Evolutionary conservation across 2,329 filamentous ascomycete genomes (phyloP).

Genomic region (Amauroascus verrucosus): DNA sequence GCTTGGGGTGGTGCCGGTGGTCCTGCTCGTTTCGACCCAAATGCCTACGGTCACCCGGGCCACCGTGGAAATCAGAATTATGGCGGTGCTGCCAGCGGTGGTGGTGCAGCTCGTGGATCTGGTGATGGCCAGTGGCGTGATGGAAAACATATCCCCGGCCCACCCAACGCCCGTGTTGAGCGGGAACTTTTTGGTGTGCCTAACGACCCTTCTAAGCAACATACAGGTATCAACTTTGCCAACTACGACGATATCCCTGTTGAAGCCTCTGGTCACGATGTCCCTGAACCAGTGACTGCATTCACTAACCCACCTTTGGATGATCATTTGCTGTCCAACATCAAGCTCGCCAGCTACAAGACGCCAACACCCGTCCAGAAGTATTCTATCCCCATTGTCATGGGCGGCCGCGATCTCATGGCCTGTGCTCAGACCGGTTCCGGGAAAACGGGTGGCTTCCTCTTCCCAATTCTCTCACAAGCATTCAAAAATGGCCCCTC

Average conservation of each 20-base stretch:
- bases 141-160: constrained; percentile 89
- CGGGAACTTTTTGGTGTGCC: constrained; percentile 86
- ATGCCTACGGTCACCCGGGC: constrained; percentile 52
- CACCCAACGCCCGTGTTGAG: constrained; percentile 78
- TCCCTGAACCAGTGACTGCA: constrained; percentile 78
- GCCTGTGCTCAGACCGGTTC: constrained; percentile 99
- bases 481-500: constrained; percentile 85
- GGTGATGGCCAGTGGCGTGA: constrained; percentile 95
- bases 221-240: constrained; percentile 99
- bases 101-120: constrained; percentile 58
- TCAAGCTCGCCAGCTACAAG: constrained; percentile 87
- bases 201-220: constrained; percentile 89
- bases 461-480: constrained; percentile 98
- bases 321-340: constrained; percentile 86
- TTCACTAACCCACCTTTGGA: constrained; percentile 95
- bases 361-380: constrained; percentile 96
- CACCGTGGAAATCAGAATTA: constrained; percentile 34
- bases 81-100: constrained; percentile 35
- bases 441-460: constrained; percentile 98
- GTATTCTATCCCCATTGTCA: constrained; percentile 98
- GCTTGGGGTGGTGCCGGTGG: constrained; percentile 12
- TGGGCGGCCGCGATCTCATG: constrained; percentile 96
- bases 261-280: constrained; percentile 85
- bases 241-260: constrained; percentile 99
- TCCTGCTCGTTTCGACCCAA: constrained; percentile 45